Evolutionary conservation across 306 rosid species (phyloP), one percentile per base, ranked within the genome.

Genomic region (Elaeagnus macrophylla): DNA sequence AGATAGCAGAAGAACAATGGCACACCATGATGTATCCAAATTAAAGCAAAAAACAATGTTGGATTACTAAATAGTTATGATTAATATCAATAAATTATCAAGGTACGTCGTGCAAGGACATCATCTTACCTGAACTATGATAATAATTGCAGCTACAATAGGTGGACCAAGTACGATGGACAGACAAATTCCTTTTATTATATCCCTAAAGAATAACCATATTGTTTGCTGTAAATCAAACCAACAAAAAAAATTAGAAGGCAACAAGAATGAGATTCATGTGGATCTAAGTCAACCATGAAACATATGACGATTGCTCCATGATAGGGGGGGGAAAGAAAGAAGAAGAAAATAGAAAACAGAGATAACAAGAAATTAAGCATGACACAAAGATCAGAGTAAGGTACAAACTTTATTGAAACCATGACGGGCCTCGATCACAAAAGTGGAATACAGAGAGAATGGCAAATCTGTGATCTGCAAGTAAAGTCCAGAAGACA

Each of bases 391-490:
- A 40, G 32, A 19, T 17, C 58, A 10, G 51, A 18, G 12, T 10
- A 18, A 36, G 51, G 65, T 54, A 66, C 69, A 62, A 66, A 86
- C 97, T 77, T 91, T 86, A 48, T 91, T 91, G 67, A 91, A 91
- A 65, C 96, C 99, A 60, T 91, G 99, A 39, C 95, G 89, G 45
- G 85, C 74, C 78, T 91, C 99, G 12, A 91, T 88, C 80, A 91
- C 95, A 75, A 91, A 91, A 66, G 99, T 91, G 37, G 96, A 87
- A 84, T 82, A 91, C 57, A 91, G 79, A 67, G 96, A 82, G 60
- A 91, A 91, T 1, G 99, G 99, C 64, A 91, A 74, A 74, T 80
- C 99, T 8, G 96, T 91, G 66, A 79, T 71, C 99, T 91, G 95
- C 85, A 81, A 51, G 64, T 14, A 44, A 57, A 69, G 19, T 62